Percentiles rank a stretch among this genome's conserved stretches.
Conservation (phyloP, 1,284 basidiomycete genomes). For the Pseudozyma thailandica region DNA sequence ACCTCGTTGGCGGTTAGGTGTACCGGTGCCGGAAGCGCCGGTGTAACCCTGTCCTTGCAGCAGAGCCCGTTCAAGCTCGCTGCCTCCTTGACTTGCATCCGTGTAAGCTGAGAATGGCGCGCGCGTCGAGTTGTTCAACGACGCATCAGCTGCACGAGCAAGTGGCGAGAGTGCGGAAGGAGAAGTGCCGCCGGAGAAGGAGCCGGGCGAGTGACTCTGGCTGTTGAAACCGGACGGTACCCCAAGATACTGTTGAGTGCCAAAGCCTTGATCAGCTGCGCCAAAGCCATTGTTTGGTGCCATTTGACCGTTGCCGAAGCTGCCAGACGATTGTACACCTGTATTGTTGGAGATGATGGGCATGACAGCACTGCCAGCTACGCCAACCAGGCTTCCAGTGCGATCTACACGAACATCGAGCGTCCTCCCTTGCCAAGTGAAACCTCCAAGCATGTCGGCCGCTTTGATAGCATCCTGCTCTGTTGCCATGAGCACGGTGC, state of each 20-base stretch:
- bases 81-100: constrained; percentile 5
- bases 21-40: constrained; percentile 11
- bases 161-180: constrained; percentile 20
- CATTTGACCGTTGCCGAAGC: constrained; percentile 6
- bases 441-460: constrained; percentile 68
- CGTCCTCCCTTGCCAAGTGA: constrained; percentile 66
- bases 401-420: constrained; percentile 63
- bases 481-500: constrained; percentile 65
- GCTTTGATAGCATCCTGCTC: constrained; percentile 68
- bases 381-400: constrained; percentile 51
- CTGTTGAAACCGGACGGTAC: constrained; percentile 10
- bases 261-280: constrained; percentile 7
- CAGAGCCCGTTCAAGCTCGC: constrained; percentile 33
- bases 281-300: neutral
- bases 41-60: constrained; percentile 17
- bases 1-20: constrained; percentile 16
- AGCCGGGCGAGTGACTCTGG: constrained; percentile 7
- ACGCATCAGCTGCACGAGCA: constrained; percentile 7
- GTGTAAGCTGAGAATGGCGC: constrained; percentile 26
- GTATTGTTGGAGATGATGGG: constrained; percentile 16
- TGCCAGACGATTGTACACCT: neutral
- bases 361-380: constrained; percentile 38
- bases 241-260: constrained; percentile 21
- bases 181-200: constrained; percentile 21
- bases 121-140: constrained; percentile 10